Percentiles rank a stretch among this genome's conserved stretches.
These are phyloP conservation scores for Candida insectorum DNA, from an alignment of 805 yeast species.

Conservation along the genomic window DNA sequence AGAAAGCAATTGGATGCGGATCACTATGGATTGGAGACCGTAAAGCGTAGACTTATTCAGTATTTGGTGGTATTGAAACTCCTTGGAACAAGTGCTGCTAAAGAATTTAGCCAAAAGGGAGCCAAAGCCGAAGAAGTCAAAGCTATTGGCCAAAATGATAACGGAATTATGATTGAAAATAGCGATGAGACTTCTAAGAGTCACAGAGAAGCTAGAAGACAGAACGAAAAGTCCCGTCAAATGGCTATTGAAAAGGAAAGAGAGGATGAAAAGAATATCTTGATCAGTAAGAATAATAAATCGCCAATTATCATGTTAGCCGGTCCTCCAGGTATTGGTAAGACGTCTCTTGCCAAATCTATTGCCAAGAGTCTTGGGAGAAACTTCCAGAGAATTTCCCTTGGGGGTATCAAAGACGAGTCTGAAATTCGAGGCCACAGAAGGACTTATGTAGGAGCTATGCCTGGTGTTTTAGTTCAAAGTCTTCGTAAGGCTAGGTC, in stretches of 20 bases:
- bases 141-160: slow-evolving; percentile 10
- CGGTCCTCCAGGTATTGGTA: slow-evolving; percentile 95
- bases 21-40: slow-evolving; percentile 38
- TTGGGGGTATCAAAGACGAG: slow-evolving; percentile 87
- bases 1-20: slow-evolving; percentile 37
- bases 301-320: slow-evolving; percentile 79
- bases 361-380: slow-evolving; percentile 73
- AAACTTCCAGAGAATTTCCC: slow-evolving; percentile 72
- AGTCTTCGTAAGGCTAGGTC: slow-evolving; percentile 71
- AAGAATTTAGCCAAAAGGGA: slow-evolving; percentile 14
- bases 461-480: slow-evolving; percentile 82
- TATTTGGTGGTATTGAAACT: slow-evolving; percentile 76
- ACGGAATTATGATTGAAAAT: slow-evolving; percentile 28
- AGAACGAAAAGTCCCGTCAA: slow-evolving; percentile 15
- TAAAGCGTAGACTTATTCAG: slow-evolving; percentile 69
- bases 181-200: slow-evolving; percentile 30
- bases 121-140: background rate
- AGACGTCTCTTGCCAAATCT: slow-evolving; percentile 81
- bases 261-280: slow-evolving; percentile 5
- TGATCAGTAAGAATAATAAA: slow-evolving; percentile 33
- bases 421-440: slow-evolving; percentile 89
- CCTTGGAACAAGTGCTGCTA: slow-evolving; percentile 37
- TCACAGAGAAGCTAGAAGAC: slow-evolving; percentile 20
- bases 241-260: slow-evolving; percentile 9
- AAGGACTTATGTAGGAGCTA: slow-evolving; percentile 87